Conservation (phyloP, 2,329 filamentous ascomycete genomes). For the Colletotrichum theobromicola region DNA sequence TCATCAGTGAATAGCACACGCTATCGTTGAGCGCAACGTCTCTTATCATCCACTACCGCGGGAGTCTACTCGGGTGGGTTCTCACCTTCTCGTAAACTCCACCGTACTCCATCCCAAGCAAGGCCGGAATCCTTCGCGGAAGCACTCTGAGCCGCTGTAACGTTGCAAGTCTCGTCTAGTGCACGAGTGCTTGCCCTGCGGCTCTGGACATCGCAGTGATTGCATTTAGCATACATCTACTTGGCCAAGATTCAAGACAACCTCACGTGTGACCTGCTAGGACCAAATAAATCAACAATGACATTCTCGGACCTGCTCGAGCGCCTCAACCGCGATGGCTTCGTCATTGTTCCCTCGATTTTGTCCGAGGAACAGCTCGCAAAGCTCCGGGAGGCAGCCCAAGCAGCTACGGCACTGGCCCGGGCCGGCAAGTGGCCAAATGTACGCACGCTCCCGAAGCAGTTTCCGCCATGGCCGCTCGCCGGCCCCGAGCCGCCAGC, state of each 20-base stretch:
- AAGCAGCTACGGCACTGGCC: conserved; percentile 62
- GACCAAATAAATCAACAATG: not conserved
- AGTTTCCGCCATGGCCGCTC: conserved; percentile 81
- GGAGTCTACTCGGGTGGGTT: not conserved
- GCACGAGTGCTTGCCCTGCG: not conserved
- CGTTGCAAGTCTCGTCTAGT: not conserved
- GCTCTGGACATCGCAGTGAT: not conserved
- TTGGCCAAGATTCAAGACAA: not conserved
- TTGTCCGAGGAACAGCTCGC: conserved; percentile 61
- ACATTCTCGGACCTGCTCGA: conserved; percentile 40
- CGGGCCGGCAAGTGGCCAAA: conserved; percentile 79
- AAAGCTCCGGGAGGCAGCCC: conserved; percentile 64
- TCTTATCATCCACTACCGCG: not conserved
- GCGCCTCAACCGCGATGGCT: conserved; percentile 73
- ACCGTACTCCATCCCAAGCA: not conserved
- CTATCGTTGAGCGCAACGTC: not conserved
- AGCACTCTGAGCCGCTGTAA: not conserved
- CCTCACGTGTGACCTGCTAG: not conserved
- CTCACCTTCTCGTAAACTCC: not conserved
- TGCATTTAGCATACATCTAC: not conserved
- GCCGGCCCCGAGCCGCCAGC: conserved; percentile 51
- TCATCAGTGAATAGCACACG: not conserved
- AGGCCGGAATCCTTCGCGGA: not conserved
- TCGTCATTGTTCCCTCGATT: conserved; percentile 72
- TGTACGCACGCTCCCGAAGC: conserved; percentile 84